Conservation (phyloP, 1,139 yeast species). For the Kluyveromyces marxianus region DNA sequence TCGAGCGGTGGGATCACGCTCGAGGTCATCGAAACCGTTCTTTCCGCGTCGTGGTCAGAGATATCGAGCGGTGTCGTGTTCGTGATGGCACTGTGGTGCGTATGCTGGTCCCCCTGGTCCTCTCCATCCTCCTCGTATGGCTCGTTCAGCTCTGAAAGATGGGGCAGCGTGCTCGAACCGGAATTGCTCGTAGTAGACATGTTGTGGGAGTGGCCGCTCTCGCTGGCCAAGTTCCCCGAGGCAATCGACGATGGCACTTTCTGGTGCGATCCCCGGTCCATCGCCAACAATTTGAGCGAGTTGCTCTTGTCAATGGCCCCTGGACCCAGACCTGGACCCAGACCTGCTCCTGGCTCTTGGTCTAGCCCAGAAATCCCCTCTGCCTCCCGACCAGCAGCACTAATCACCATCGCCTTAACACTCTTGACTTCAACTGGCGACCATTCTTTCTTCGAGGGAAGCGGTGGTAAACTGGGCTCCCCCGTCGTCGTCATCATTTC, state of each 20-base stretch:
- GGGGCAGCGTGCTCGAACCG: neutral
- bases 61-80: constrained; percentile 7
- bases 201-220: constrained; percentile 24
- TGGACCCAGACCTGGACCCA: neutral
- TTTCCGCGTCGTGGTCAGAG: neutral
- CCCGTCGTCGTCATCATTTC: neutral
- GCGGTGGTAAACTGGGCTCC: constrained; percentile 16
- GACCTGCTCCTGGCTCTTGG: neutral
- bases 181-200: constrained; percentile 6
- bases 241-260: constrained; percentile 23
- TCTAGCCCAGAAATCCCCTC: neutral
- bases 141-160: neutral
- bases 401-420: no score
- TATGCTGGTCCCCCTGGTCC: constrained; percentile 1
- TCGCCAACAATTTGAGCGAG: neutral
- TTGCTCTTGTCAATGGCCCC: constrained; percentile 1
- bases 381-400: neutral
- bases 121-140: neutral
- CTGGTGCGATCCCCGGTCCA: constrained; percentile 6
- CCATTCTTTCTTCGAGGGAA: constrained; percentile 9
- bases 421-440: no score
- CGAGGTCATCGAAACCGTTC: constrained; percentile 22
- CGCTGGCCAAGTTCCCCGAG: constrained; percentile 29
- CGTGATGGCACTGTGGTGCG: neutral
- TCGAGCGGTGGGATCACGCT: constrained; percentile 21